These are phyloP conservation scores for Tetrapisispora arboricola DNA, from an alignment of 805 yeast genomes.

Conservation along the genomic window DNA sequence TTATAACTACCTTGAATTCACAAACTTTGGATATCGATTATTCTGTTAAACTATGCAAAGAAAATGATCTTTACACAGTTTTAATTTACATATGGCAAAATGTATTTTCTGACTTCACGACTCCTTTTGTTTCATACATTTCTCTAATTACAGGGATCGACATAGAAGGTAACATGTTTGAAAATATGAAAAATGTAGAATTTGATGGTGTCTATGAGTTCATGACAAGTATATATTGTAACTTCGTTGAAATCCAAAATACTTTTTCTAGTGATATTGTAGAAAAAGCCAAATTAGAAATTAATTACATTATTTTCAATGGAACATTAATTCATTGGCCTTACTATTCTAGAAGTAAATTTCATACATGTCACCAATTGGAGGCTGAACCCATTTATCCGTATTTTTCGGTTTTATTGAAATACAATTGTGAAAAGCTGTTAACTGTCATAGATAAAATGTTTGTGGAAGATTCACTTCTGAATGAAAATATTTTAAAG, in stretches of 20 bases:
- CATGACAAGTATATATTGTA: not conserved
- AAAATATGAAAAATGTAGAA: not conserved
- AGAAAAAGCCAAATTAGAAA: constrained; percentile 37
- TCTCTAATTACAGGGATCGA: constrained; percentile 13
- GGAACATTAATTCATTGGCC: constrained; percentile 45
- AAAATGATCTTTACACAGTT: constrained; percentile 50
- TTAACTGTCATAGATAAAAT: constrained; percentile 67
- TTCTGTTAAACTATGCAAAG: constrained; percentile 51
- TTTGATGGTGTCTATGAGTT: not conserved
- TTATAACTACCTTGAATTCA: constrained; percentile 61
- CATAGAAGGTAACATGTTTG: not conserved
- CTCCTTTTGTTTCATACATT: constrained; percentile 60
- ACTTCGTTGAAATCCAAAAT: not conserved
- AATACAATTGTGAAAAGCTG: constrained; percentile 46
- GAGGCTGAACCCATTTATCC: constrained; percentile 52
- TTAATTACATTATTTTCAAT: constrained; percentile 52
- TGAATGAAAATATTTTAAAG: constrained; percentile 50
- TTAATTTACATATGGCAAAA: constrained; percentile 62
- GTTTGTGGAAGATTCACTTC: constrained; percentile 71
- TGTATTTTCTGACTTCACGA: constrained; percentile 55
- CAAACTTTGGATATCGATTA: constrained; percentile 66
- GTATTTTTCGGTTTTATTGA: constrained; percentile 49
- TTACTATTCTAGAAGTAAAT: constrained; percentile 25
- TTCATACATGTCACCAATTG: constrained; percentile 24
- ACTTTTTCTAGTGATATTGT: constrained; percentile 15